Evolutionary conservation across 2,329 filamentous ascomycete species (phyloP).

Genomic region (Exophiala mesophila): DNA sequence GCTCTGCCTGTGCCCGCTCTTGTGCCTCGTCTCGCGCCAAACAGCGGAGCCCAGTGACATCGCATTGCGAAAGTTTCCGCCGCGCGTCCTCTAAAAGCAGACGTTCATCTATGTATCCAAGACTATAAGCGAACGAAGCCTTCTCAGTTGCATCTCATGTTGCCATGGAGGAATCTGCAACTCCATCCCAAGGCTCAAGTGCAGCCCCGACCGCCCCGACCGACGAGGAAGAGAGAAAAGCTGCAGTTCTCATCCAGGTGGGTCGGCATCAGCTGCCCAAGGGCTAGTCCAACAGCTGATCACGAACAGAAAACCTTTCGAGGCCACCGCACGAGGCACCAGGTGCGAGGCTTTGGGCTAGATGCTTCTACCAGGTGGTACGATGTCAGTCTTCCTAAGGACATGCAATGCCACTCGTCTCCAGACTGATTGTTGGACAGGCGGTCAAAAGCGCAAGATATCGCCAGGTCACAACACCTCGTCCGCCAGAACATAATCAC

Average conservation of each 20-base stretch:
- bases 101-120: too few species aligned
- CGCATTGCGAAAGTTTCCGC: too few species aligned
- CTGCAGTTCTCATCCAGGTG: slow-evolving; percentile 10
- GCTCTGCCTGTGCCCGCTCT: too few species aligned
- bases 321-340: slow-evolving; percentile 67
- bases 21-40: too few species aligned
- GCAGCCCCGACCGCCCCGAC: slow-evolving; percentile 32
- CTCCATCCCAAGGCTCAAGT: neutral
- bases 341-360: slow-evolving; percentile 64
- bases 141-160: neutral
- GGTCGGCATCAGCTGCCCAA: too few species aligned
- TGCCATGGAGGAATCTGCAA: neutral
- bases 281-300: too few species aligned
- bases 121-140: too few species aligned
- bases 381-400: slow-evolving; percentile 58
- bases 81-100: too few species aligned
- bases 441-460: slow-evolving; percentile 55
- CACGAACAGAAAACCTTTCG: slow-evolving; percentile 69
- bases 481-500: slow-evolving; percentile 20
- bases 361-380: slow-evolving; percentile 68
- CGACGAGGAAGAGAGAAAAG: slow-evolving; percentile 17
- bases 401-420: too few species aligned
- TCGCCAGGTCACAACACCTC: slow-evolving; percentile 47
- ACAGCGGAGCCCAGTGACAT: too few species aligned
- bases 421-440: slow-evolving; percentile 45